Evolutionary conservation across 192 early-diverging fungal genomes (phyloP).

Genomic region (Dissophora ornata): DNA sequence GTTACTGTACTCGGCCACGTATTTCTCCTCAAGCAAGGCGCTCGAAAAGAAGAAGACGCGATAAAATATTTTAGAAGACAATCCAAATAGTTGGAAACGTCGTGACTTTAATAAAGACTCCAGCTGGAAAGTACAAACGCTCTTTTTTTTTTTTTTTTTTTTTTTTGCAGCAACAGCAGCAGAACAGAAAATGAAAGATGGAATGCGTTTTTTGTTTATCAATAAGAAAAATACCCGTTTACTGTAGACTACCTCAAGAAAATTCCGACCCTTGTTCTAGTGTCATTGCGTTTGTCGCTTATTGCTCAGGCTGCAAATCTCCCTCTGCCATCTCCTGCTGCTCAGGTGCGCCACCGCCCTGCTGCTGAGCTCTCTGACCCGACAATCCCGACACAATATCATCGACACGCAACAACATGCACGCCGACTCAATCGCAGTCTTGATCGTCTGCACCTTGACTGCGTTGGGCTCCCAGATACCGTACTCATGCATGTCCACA

Average conservation of each 20-base stretch:
- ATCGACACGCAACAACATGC: constrained; percentile 87
- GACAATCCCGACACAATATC: constrained; percentile 97
- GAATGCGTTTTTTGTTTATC: background rate
- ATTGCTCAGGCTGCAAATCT: constrained; percentile 56
- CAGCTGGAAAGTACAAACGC: too few relatives aligned
- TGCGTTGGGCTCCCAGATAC: constrained; percentile 99
- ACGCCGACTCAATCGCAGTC: constrained; percentile 97
- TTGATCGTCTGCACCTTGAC: constrained; percentile 99
- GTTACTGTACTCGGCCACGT: constrained; percentile 58
- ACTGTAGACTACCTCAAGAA: too few relatives aligned
- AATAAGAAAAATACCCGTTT: background rate
- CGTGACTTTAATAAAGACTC: too few relatives aligned
- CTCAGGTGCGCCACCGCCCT: constrained; percentile 50
- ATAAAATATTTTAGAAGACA: background rate
- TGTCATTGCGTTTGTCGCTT: too few relatives aligned
- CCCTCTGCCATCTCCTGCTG: constrained; percentile 55
- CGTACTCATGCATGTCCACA: constrained; percentile 97
- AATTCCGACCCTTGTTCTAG: too few relatives aligned
- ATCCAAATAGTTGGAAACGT: too few relatives aligned
- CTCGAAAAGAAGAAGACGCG: constrained; percentile 42
- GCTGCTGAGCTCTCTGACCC: constrained; percentile 62
- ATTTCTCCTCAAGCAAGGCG: constrained; percentile 42
- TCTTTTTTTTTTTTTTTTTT: too few relatives aligned
- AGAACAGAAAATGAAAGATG: background rate
- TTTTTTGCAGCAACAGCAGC: too few relatives aligned